A percentile compares a stretch with the other conserved stretches of the same genome.
Evolutionary conservation across 306 rosid genomes (phyloP).

Genomic region (Lathyrus aphaca): DNA sequence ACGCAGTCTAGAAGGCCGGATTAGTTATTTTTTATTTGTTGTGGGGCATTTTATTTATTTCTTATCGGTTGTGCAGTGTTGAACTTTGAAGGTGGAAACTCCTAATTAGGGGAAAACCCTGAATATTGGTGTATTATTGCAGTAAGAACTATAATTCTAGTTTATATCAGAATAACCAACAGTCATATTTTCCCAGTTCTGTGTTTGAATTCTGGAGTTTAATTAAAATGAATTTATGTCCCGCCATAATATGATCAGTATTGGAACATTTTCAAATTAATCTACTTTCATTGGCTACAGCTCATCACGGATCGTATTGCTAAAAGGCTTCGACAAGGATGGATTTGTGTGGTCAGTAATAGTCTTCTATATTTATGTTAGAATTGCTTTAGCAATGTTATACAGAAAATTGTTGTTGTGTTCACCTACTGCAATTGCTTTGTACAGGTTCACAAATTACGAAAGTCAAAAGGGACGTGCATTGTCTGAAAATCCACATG

Average conservation of each 20-base stretch:
- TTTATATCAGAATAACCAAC: not conserved
- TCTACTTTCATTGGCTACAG: slow-evolving; percentile 54
- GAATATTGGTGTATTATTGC: not conserved
- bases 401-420: slow-evolving; percentile 35
- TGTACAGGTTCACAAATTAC: slow-evolving; percentile 88
- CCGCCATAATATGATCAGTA: slow-evolving; percentile 29
- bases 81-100: slow-evolving; percentile 4
- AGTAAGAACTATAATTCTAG: not conserved
- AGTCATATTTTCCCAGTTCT: not conserved
- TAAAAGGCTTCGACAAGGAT: slow-evolving; percentile 83
- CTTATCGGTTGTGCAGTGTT: slow-evolving; percentile 4
- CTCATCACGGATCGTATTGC: slow-evolving; percentile 88
- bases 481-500: slow-evolving; percentile 81
- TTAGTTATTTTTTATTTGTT: not conserved
- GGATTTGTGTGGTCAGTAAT: slow-evolving; percentile 92
- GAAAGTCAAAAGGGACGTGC: slow-evolving; percentile 81
- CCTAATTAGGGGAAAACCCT: slow-evolving; percentile 7
- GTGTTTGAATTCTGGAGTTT: slow-evolving; percentile 1
- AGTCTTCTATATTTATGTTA: slow-evolving; percentile 26
- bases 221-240: slow-evolving; percentile 10
- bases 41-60: not conserved
- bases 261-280: slow-evolving; percentile 44
- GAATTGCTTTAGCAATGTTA: slow-evolving; percentile 29
- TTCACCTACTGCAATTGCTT: slow-evolving; percentile 35
- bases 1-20: not conserved